Percentiles rank a stretch among this genome's conserved stretches.
These are phyloP conservation scores for Westerdykella ornata DNA, from an alignment of 2,329 filamentous ascomycete species.

Conservation along the genomic window DNA sequence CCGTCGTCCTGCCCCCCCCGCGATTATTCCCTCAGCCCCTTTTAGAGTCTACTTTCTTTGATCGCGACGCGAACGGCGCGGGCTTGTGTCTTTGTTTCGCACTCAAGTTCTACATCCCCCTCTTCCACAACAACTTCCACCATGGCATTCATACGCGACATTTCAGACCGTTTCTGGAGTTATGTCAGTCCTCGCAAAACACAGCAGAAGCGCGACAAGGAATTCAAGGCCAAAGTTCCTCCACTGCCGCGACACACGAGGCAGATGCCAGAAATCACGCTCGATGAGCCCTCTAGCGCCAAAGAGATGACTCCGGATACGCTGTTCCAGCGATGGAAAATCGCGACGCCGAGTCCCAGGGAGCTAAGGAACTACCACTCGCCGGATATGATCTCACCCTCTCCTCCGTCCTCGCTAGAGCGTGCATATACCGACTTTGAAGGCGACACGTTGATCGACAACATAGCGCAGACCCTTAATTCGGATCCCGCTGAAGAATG, in stretches of 20 bases:
- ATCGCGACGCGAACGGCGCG: no score
- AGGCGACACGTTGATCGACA: slow-evolving; percentile 26
- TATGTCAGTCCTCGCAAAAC: slow-evolving; percentile 41
- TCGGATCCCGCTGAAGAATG: slow-evolving; percentile 14
- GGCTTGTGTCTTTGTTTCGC: no score
- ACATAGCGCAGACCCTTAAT: slow-evolving; percentile 7
- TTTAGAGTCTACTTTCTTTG: no score
- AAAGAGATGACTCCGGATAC: slow-evolving; percentile 32
- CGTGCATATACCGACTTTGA: slow-evolving; percentile 22
- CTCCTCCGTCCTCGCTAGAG: slow-evolving; percentile 23
- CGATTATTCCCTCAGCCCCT: not conserved
- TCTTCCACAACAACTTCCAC: not conserved
- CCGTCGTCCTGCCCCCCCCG: not conserved
- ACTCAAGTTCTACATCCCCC: no score
- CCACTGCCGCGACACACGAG: slow-evolving; percentile 6
- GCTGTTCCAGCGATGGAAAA: slow-evolving; percentile 18
- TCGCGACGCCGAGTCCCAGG: slow-evolving; percentile 16
- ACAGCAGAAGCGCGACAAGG: slow-evolving; percentile 28
- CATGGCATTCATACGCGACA: slow-evolving; percentile 28
- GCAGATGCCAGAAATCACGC: not conserved
- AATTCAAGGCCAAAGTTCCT: slow-evolving; percentile 31
- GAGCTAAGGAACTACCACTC: not conserved
- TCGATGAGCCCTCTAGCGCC: not conserved
- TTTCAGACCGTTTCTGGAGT: slow-evolving; percentile 38
- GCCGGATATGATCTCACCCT: slow-evolving; percentile 17